Evolutionary conservation across 73 alveolate species (phyloP).

Genomic region (Paramecium sexaurelia): DNA sequence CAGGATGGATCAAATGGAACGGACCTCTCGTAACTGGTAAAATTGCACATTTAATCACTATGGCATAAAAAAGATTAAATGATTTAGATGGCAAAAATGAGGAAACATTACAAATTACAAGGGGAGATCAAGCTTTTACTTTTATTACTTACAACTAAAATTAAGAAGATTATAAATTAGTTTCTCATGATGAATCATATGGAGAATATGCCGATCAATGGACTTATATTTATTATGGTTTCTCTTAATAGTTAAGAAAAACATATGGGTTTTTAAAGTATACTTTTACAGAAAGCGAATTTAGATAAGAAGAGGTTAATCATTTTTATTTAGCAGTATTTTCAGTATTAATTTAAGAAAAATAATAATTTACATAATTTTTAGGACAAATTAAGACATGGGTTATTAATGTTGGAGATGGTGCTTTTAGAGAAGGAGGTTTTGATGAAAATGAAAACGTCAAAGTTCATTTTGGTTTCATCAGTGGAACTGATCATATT

Average conservation of each 20-base stretch:
- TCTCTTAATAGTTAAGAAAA: neutral
- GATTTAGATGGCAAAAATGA: constrained; percentile 49
- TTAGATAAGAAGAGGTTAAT: neutral
- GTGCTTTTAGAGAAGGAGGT: constrained; percentile 41
- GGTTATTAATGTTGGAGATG: constrained; percentile 56
- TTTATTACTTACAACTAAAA: neutral
- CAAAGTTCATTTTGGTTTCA: constrained; percentile 37
- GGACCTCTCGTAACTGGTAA: constrained; percentile 27
- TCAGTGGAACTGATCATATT: constrained; percentile 45
- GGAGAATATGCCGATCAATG: constrained; percentile 51
- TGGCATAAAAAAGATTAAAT: constrained; percentile 46
- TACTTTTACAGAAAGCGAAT: constrained; percentile 17
- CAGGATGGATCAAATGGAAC: constrained; percentile 55
- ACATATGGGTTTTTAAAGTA: constrained; percentile 21
- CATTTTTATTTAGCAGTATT: constrained; percentile 47
- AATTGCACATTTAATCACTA: neutral
- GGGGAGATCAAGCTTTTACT: neutral
- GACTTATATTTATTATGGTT: constrained; percentile 48
- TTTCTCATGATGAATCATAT: neutral
- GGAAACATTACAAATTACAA: neutral
- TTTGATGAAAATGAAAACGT: constrained; percentile 44
- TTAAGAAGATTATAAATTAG: constrained; percentile 3
- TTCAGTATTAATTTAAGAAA: constrained; percentile 14
- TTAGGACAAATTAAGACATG: constrained; percentile 9
- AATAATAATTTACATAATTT: neutral